Evolutionary conservation across 805 yeast species (phyloP).

Genomic region (Metschnikowia vanudenii): DNA sequence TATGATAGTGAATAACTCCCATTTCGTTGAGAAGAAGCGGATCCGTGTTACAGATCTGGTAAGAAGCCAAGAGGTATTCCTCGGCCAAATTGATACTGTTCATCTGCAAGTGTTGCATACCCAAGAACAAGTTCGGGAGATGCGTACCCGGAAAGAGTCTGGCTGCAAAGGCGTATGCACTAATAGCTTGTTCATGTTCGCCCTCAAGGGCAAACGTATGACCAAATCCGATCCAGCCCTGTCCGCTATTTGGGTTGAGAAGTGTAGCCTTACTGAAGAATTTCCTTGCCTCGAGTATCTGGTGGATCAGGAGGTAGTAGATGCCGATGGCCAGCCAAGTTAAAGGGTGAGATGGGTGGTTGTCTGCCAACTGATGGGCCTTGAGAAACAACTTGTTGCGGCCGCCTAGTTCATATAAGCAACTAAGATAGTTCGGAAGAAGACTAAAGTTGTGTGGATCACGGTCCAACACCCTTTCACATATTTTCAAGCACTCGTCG

Average conservation of each 20-base stretch:
- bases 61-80: slow-evolving; percentile 77
- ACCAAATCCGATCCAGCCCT: slow-evolving; percentile 98
- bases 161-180: slow-evolving; percentile 95
- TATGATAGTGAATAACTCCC: slow-evolving; percentile 88
- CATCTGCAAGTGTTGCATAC: slow-evolving; percentile 94
- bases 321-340: slow-evolving; percentile 94
- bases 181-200: slow-evolving; percentile 98
- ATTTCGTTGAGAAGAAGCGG: slow-evolving; percentile 87
- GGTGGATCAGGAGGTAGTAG: slow-evolving; percentile 74
- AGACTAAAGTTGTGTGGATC: slow-evolving; percentile 74
- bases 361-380: slow-evolving; percentile 84
- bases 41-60: slow-evolving; percentile 76
- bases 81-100: slow-evolving; percentile 79
- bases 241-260: slow-evolving; percentile 84
- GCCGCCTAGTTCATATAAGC: slow-evolving; percentile 81
- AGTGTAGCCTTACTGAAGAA: slow-evolving; percentile 88
- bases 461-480: slow-evolving; percentile 55
- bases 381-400: slow-evolving; percentile 74
- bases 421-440: slow-evolving; percentile 76
- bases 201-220: slow-evolving; percentile 97
- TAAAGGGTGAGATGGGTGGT: slow-evolving; percentile 74
- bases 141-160: slow-evolving; percentile 89
- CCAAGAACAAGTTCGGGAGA: slow-evolving; percentile 82
- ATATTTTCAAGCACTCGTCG: slow-evolving; percentile 68
- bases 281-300: slow-evolving; percentile 78